Conservation (phyloP, 2,329 filamentous ascomycete genomes). For the Colletotrichum sp. region DNA sequence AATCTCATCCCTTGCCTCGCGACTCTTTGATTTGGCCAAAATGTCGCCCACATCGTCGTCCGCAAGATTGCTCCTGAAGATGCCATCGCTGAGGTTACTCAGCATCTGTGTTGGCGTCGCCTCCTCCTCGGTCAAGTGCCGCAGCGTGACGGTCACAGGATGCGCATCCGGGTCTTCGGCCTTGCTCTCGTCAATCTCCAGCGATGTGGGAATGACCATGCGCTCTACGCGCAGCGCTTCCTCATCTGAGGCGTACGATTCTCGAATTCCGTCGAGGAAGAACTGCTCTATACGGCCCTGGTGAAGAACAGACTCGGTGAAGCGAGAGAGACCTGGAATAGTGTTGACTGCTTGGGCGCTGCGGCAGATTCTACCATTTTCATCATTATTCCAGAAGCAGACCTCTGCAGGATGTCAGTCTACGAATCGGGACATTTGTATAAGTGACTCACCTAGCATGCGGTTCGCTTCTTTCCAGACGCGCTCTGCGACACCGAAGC, state of each 20-base stretch:
- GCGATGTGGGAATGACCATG: conserved; percentile 59
- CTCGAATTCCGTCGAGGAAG: conserved; percentile 65
- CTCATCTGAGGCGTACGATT: conserved; percentile 45
- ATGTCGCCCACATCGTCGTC: conserved; percentile 59
- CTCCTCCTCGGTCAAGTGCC: conserved; percentile 63
- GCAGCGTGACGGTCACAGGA: conserved; percentile 66
- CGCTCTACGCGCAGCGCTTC: conserved; percentile 59
- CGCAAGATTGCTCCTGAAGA: conserved; percentile 65
- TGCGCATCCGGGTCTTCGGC: conserved; percentile 58
- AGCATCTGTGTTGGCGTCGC: conserved; percentile 46
- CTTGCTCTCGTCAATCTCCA: conserved; percentile 57
- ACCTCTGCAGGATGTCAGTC: background rate
- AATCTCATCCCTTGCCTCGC: conserved; percentile 38
- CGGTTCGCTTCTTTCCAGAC: conserved; percentile 71
- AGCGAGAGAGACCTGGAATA: conserved; percentile 64
- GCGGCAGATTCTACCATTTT: conserved; percentile 59
- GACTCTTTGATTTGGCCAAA: conserved; percentile 30
- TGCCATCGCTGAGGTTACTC: conserved; percentile 48
- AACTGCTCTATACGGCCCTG: conserved; percentile 75
- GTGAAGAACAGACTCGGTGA: conserved; percentile 71
- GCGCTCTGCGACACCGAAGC: conserved; percentile 69
- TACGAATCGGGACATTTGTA: background rate
- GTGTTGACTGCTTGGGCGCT: conserved; percentile 69
- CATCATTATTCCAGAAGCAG: conserved; percentile 65
- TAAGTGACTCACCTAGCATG: conserved; percentile 59